Evolutionary conservation across 495 filamentous ascomycete species (phyloP).

Genomic region (Neurospora hispaniola): DNA sequence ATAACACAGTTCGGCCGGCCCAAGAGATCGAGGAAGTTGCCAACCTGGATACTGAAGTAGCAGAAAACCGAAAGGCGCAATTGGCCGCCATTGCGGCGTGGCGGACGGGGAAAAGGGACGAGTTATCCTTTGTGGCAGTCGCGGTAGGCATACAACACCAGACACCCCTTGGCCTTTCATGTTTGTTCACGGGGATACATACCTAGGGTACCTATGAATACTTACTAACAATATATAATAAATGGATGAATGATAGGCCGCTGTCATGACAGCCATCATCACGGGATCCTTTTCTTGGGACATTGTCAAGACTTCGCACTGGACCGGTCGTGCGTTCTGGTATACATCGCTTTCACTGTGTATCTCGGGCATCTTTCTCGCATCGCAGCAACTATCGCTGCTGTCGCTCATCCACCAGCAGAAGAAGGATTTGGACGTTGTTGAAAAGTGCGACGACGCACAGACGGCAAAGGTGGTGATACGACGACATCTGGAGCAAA

Average conservation of each 20-base stretch:
- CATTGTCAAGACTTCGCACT: background rate
- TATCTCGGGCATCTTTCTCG: background rate
- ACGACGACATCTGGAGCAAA: background rate
- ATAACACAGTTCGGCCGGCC: constrained; percentile 1
- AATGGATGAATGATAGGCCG: background rate
- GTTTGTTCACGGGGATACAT: too few species aligned
- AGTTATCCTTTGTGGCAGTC: background rate
- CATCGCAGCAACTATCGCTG: background rate
- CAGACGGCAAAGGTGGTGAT: background rate
- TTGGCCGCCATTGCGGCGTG: background rate
- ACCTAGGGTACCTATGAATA: too few species aligned
- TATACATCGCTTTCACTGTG: background rate
- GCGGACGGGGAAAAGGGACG: constrained; percentile 1
- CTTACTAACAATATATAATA: too few species aligned
- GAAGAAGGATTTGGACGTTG: background rate
- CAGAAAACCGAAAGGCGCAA: background rate
- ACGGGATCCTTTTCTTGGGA: background rate
- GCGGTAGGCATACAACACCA: background rate
- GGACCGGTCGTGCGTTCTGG: constrained; percentile 4
- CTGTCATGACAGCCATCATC: constrained; percentile 1
- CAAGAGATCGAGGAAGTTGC: background rate
- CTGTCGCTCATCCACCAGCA: background rate
- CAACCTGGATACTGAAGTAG: background rate
- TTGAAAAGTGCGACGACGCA: background rate
- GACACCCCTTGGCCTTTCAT: too few species aligned